Conservation (phyloP, 495 filamentous ascomycete species). For the Xylaria bambusicola region DNA sequence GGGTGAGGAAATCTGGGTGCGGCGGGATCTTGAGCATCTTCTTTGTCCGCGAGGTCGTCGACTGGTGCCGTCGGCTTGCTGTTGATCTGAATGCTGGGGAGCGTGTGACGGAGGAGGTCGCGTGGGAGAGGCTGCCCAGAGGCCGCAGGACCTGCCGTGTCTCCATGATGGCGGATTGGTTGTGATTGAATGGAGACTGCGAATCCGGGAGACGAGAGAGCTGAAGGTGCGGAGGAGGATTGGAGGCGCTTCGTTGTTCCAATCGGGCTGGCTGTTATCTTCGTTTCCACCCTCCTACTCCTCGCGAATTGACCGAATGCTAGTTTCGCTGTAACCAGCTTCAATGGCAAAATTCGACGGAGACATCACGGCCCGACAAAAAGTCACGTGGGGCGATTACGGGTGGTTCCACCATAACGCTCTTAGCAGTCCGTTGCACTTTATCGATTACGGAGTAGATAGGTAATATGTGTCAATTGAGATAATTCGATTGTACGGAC, state of each 20-base stretch:
- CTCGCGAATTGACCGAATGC: slow-evolving; percentile 2
- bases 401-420: not conserved
- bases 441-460: too few relatives aligned
- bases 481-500: too few relatives aligned
- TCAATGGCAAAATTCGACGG: slow-evolving; percentile 15
- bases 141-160: slow-evolving; percentile 29
- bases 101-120: slow-evolving; percentile 49
- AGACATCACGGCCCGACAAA: slow-evolving; percentile 10
- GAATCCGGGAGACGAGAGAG: not conserved
- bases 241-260: not conserved
- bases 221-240: not conserved
- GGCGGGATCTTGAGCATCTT: slow-evolving; percentile 72
- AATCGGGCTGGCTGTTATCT: slow-evolving; percentile 2
- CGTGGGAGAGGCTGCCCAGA: slow-evolving; percentile 26
- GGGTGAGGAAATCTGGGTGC: slow-evolving; percentile 66
- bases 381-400: not conserved
- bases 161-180: slow-evolving; percentile 28
- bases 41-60: slow-evolving; percentile 68
- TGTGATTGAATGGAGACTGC: not conserved
- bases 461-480: too few relatives aligned
- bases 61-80: slow-evolving; percentile 69
- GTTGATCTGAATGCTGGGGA: slow-evolving; percentile 61
- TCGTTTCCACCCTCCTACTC: not conserved
- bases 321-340: not conserved
- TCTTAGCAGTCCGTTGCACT: too few relatives aligned